Percentiles rank a stretch among this genome's conserved stretches.
These are phyloP conservation scores for Smallanthus sonchifolius DNA, from an alignment of 129 eudicot genomes.

Conservation along the genomic window DNA sequence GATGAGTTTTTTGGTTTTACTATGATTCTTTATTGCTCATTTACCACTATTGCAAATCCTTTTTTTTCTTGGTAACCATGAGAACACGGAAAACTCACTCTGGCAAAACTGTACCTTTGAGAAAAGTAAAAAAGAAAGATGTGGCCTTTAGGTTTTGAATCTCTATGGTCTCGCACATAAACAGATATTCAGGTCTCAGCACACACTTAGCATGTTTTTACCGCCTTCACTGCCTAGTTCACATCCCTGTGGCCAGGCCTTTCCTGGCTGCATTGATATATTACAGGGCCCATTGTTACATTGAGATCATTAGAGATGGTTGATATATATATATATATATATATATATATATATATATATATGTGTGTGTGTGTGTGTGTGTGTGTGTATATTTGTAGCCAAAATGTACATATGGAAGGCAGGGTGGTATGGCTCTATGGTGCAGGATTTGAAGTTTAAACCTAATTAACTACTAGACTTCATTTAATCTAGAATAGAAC, in stretches of 20 bases:
- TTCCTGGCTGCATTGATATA: neutral
- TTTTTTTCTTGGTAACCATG: no score
- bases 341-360: no score
- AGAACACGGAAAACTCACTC: neutral
- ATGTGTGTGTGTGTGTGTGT: no score
- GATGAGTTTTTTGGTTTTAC: neutral
- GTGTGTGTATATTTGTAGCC: neutral
- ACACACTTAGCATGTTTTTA: neutral
- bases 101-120: neutral
- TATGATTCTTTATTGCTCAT: neutral
- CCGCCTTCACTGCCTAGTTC: constrained; percentile 1
- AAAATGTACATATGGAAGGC: neutral
- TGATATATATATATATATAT: neutral
- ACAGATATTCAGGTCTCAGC: neutral
- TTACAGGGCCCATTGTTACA: neutral
- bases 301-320: neutral
- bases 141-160: constrained; percentile 1
- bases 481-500: neutral
- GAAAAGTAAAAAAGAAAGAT: constrained; percentile 11
- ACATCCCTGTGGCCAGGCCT: neutral
- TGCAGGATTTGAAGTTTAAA: constrained; percentile 1
- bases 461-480: neutral
- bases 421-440: neutral
- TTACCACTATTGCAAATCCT: neutral
- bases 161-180: neutral